Base-by-base conservation (phyloP, 805 yeast species). In the Monosporozyma aquatica region DNA sequence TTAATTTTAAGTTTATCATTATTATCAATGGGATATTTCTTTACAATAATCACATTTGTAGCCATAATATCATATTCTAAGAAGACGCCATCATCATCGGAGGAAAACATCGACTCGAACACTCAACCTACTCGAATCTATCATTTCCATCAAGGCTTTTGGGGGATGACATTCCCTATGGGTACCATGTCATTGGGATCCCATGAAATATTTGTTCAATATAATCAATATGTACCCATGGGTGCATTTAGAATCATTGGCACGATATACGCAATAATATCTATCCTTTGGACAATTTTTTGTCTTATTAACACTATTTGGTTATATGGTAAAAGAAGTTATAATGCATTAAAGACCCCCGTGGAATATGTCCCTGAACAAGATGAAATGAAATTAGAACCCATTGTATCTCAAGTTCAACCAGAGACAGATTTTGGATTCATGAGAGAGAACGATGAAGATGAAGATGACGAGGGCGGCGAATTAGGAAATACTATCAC, bases 141-240 rank as follows among this genome's bases (percentile, higher is more conserved):
- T 15, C 42, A 49, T 26, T 79, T 76, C 64, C 65, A 68, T 23
- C 68, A 69, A 48, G 71, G 75, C 1, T 77, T 78, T 76, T 84
- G 95, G 95, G 78, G 87, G 14, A 74, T 83, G 69, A 83, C 95
- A 47, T 87, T 87, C 78, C 96, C 95, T 2, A 54, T 87, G 52
- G 96, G 95, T 2, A 85, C 94, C 0, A 78, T 84, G 80, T 68
- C 81, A 0, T 58, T 82, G 11, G 76, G 86, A 2, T 71, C 76
- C 45, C 59, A 67, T 9, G 72, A 76, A 50, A 55, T 87, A 17
- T 79, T 68, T 35, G 52, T 46, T 3, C 56, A 71, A 2, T 74
- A 73, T 37, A 72, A 72, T 2, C 40, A 44, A 14, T 46, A 43
- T 21, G 56, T 53, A 9, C 61, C 60, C 8, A 55, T 82, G 49